Base-by-base conservation (phyloP, 148 eudicot species). In the Agrostemma githago region DNA sequence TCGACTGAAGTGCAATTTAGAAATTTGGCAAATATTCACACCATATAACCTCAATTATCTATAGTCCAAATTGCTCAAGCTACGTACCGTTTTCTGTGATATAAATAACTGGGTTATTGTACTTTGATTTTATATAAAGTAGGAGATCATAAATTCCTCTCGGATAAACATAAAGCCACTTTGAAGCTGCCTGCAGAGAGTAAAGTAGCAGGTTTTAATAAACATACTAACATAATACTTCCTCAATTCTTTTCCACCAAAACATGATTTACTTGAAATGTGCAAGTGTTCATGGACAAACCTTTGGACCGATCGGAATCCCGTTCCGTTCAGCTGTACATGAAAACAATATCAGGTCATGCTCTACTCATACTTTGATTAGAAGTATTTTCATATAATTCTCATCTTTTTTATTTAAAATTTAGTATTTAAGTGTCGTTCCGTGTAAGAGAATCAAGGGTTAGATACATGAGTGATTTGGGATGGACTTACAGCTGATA, bases 141-240 rank as follows among this genome's bases (percentile, higher is more conserved):
- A 78, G 57, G 26, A 78, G 74, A 72, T 75, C 58, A 21, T 34
- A 58, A 68, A 81, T 62, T 56, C 83, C 80, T 56, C 70, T 66
- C 16, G 92, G 89, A 80, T 84, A 84, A 62, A 76, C 76, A 57
- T 78, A 79, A 12, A 87, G 79, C 84, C 86, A 84, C 58, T 54
- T 43, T 42, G 88, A 80, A 72, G 78, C 86, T 21, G 83, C 82
- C 88, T 86, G 82, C 51, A 68, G 4, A 66, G 12, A 48, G 7
- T 8, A 37, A 37, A 38, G 37, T 46, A 19, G 15, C 53, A 5
- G 61, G 8, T 7, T 51, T 2, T 44, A 17, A 15, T 5, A 42
- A 60, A 72, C 10, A 46, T 44, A 72, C 66, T 26, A 26, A 26
- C 34, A 26, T 26, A 26, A 26, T 26, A 26, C 34, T 26, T 41